Evolutionary conservation across 106 monocot species (phyloP).

Genomic region (Amphibolis antarctica): DNA sequence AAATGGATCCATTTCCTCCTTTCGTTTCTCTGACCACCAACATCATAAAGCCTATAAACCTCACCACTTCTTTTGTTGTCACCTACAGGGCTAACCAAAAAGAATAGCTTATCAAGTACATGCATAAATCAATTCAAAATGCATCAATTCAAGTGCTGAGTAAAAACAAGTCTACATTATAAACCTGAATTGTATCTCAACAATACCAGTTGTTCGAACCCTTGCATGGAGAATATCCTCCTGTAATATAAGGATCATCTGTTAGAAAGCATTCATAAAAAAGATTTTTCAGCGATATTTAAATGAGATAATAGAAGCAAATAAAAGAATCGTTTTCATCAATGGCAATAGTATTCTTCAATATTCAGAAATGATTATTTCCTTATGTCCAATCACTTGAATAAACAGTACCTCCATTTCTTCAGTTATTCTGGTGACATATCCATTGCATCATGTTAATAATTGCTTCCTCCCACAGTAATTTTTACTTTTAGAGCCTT

Average conservation of each 20-base stretch:
- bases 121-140: background rate
- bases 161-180: background rate
- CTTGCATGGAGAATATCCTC: constrained; percentile 99
- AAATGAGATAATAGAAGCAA: background rate
- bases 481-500: too few species aligned
- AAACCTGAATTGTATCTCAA: constrained; percentile 92
- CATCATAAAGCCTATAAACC: constrained; percentile 87
- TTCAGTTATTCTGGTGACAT: too few species aligned
- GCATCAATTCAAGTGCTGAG: too few species aligned
- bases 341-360: too few species aligned
- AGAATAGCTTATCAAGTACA: background rate
- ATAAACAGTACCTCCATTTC: too few species aligned
- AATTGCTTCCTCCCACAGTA: too few species aligned
- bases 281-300: background rate
- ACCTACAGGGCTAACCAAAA: constrained; percentile 61
- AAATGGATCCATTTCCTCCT: constrained; percentile 99
- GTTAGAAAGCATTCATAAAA: background rate
- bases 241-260: constrained; percentile 25
- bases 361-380: too few species aligned
- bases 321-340: background rate
- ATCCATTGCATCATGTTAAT: too few species aligned
- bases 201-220: constrained; percentile 90
- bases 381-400: too few species aligned
- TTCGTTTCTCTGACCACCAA: constrained; percentile 96
- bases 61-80: constrained; percentile 91